Conservation (phyloP, 768 basidiomycete species). For the Nidularia sp. region DNA sequence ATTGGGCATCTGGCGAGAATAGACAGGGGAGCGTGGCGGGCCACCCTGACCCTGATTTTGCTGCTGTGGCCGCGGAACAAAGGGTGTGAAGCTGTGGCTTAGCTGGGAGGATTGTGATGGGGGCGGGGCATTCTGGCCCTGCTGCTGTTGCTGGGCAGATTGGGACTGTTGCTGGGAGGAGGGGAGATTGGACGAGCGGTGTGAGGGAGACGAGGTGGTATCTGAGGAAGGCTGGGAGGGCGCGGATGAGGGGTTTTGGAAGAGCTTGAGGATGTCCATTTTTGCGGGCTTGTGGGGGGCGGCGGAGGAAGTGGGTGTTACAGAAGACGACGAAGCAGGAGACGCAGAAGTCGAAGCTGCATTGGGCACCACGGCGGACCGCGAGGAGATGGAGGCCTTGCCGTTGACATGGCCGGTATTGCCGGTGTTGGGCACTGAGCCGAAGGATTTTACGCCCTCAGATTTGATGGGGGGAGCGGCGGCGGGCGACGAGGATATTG, state of each 20-base stretch:
- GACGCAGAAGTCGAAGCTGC: conserved; percentile 32
- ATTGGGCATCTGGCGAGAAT: conserved; percentile 58
- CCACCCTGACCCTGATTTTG: conserved; percentile 43
- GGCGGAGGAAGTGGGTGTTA: conserved; percentile 26
- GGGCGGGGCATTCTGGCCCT: conserved; percentile 24
- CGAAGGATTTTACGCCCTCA: conserved; percentile 78
- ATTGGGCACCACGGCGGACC: conserved; percentile 23
- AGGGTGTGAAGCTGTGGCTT: conserved; percentile 41
- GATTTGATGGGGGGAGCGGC: conserved; percentile 61
- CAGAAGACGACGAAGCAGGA: conserved; percentile 22
- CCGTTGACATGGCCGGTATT: conserved; percentile 72
- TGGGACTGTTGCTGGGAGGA: conserved; percentile 36
- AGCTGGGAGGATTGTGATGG: conserved; percentile 40
- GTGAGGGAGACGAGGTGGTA: conserved; percentile 55
- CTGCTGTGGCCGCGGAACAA: conserved; percentile 46
- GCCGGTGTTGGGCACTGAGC: conserved; percentile 62
- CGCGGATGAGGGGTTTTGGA: conserved; percentile 53
- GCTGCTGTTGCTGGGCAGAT: conserved; percentile 24
- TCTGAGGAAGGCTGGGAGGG: conserved; percentile 47
- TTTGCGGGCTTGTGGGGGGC: conserved; percentile 35
- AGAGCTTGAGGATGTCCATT: conserved; percentile 57
- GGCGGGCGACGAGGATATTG: conserved; percentile 82
- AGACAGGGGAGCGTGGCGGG: conserved; percentile 65
- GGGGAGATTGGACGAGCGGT: conserved; percentile 50
- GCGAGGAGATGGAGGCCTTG: conserved; percentile 46